A percentile compares a stretch with the other conserved stretches of the same genome.
Evolutionary conservation across 2,329 filamentous ascomycete species (phyloP).

Genomic region (Colletotrichum somersetense): DNA sequence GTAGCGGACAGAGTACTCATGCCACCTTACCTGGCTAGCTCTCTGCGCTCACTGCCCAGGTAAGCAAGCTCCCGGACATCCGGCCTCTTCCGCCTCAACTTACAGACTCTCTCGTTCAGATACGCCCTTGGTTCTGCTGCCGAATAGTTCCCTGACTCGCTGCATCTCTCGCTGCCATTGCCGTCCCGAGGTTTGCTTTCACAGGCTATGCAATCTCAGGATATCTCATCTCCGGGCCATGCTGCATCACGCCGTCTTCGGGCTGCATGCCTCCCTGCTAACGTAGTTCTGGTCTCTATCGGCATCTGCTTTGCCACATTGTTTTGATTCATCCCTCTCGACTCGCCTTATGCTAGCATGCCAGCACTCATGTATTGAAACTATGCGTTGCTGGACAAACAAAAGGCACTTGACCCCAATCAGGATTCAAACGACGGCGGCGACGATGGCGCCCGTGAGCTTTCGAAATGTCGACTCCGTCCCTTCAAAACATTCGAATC

Average conservation of each 20-base stretch:
- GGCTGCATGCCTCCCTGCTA: background rate
- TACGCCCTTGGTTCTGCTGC: background rate
- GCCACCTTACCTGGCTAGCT: background rate
- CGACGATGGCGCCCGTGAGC: background rate
- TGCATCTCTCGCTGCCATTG: constrained; percentile 30
- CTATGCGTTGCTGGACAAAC: constrained; percentile 34
- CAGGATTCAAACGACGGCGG: constrained; percentile 21
- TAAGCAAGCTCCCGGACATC: background rate
- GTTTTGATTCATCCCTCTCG: background rate
- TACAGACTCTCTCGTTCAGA: background rate
- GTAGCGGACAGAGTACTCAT: background rate
- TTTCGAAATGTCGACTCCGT: constrained; percentile 2
- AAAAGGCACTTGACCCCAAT: background rate
- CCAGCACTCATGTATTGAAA: background rate
- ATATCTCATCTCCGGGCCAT: background rate
- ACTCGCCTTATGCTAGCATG: background rate
- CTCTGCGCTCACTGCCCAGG: background rate
- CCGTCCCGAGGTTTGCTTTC: constrained; percentile 1
- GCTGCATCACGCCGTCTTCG: background rate
- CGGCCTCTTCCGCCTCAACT: background rate
- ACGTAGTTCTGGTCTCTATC: background rate
- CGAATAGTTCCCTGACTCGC: constrained; percentile 16
- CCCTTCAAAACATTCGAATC: background rate
- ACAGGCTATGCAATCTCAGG: constrained; percentile 7
- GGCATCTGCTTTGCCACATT: background rate